Conservation (phyloP, 345 rosid genomes). For the Ceriops zippeliana region DNA sequence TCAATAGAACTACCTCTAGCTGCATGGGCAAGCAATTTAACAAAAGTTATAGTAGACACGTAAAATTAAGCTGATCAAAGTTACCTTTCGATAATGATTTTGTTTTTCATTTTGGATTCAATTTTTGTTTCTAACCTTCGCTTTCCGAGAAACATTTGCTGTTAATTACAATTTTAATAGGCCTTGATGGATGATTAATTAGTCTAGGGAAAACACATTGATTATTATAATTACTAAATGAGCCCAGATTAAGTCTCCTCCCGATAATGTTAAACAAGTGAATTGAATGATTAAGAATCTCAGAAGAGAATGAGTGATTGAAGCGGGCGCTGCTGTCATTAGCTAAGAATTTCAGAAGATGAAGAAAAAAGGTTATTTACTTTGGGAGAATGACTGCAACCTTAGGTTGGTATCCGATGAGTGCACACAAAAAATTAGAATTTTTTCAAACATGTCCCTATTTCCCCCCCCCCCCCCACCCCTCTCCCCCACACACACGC, state of each 20-base stretch:
- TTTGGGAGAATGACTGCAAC: slow-evolving; percentile 7
- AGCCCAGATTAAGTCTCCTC: not conserved
- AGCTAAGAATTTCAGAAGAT: not conserved
- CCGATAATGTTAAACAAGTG: not conserved
- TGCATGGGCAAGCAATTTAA: too few relatives aligned
- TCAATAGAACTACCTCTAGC: too few relatives aligned
- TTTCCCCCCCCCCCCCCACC: not conserved
- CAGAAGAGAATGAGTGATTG: not conserved
- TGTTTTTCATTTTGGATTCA: too few relatives aligned
- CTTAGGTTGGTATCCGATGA: slow-evolving; percentile 13
- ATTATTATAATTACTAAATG: too few relatives aligned
- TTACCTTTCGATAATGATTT: too few relatives aligned
- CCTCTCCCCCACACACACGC: not conserved
- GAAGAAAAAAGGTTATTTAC: not conserved
- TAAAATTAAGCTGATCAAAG: too few relatives aligned
- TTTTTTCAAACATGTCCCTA: not conserved
- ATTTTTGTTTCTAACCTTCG: too few relatives aligned
- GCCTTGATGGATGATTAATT: too few relatives aligned
- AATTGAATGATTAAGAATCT: not conserved
- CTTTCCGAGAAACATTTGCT: too few relatives aligned
- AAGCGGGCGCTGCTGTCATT: not conserved
- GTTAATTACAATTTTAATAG: too few relatives aligned
- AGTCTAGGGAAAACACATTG: too few relatives aligned
- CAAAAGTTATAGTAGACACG: too few relatives aligned
- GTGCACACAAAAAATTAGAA: slow-evolving; percentile 20